Percentiles rank a stretch among this genome's conserved stretches.
Conservation (phyloP, 306 rosid genomes). For the Sechiopsis laciniata region DNA sequence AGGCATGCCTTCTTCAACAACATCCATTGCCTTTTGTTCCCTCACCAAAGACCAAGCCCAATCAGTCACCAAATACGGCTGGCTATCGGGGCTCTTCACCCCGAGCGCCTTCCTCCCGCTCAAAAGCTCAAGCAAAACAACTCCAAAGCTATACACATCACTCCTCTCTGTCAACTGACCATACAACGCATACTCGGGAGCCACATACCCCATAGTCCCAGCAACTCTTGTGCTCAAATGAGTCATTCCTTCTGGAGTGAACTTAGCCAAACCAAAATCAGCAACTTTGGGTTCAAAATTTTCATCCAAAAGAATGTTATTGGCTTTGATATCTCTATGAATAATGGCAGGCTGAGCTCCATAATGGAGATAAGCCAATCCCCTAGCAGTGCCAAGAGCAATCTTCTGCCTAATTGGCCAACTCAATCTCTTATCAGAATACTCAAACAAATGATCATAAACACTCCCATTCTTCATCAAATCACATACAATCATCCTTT, state of each 20-base stretch:
- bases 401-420: conserved; percentile 76
- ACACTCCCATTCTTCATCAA: conserved; percentile 89
- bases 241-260: conserved; percentile 83
- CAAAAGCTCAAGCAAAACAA: conserved; percentile 85
- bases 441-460: conserved; percentile 77
- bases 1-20: conserved; percentile 66
- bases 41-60: conserved; percentile 89
- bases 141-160: conserved; percentile 85
- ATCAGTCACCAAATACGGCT: conserved; percentile 62
- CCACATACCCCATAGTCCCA: conserved; percentile 94
- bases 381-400: conserved; percentile 82
- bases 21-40: conserved; percentile 59
- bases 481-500: conserved; percentile 90
- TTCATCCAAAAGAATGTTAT: conserved; percentile 81
- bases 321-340: conserved; percentile 89
- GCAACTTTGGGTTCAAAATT: conserved; percentile 79
- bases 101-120: conserved; percentile 87
- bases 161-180: conserved; percentile 92
- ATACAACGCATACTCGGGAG: conserved; percentile 91
- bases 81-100: conserved; percentile 33
- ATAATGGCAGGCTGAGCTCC: conserved; percentile 93
- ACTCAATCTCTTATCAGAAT: conserved; percentile 43
- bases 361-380: conserved; percentile 83
- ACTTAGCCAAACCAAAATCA: conserved; percentile 88
- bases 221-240: conserved; percentile 96